Percentiles rank a stretch among this genome's conserved stretches.
Evolutionary conservation across 164 flowering plant species (phyloP).

Genomic region (Stephania cephalantha): DNA sequence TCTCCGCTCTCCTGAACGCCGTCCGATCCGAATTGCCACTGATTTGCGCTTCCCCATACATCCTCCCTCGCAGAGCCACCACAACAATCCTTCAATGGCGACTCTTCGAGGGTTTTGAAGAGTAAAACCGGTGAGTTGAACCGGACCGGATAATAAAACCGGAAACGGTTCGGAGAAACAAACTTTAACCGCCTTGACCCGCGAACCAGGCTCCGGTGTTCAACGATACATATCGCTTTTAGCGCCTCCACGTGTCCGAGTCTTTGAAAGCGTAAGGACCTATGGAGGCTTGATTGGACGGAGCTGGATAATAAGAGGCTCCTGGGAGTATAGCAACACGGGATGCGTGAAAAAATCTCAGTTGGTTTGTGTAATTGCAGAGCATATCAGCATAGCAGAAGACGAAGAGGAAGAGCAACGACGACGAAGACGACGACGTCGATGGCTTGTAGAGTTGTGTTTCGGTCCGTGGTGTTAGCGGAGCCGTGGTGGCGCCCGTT

Average conservation of each 20-base stretch:
- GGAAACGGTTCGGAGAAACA: background rate
- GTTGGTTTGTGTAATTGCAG: background rate
- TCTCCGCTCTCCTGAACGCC: slow-evolving; percentile 83
- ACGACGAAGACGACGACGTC: background rate
- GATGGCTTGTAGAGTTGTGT: slow-evolving; percentile 33
- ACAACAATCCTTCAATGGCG: background rate
- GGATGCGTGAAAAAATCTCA: background rate
- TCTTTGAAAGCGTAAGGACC: background rate
- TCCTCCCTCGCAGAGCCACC: background rate
- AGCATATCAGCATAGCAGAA: background rate
- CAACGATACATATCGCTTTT: background rate
- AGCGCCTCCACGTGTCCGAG: background rate
- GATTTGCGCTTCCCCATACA: background rate
- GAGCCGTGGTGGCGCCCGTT: slow-evolving; percentile 42
- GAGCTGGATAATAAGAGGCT: background rate
- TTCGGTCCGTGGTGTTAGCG: slow-evolving; percentile 35
- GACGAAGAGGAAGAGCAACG: background rate
- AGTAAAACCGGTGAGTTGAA: background rate
- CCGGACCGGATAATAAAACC: background rate
- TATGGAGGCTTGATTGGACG: background rate
- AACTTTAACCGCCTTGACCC: slow-evolving; percentile 1
- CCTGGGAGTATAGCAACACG: background rate
- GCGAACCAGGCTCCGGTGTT: background rate
- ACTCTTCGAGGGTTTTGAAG: background rate
- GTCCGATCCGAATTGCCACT: slow-evolving; percentile 39